Base-by-base conservation (phyloP, 1,139 yeast species). In the Hemisphaericaspora subhashii region DNA sequence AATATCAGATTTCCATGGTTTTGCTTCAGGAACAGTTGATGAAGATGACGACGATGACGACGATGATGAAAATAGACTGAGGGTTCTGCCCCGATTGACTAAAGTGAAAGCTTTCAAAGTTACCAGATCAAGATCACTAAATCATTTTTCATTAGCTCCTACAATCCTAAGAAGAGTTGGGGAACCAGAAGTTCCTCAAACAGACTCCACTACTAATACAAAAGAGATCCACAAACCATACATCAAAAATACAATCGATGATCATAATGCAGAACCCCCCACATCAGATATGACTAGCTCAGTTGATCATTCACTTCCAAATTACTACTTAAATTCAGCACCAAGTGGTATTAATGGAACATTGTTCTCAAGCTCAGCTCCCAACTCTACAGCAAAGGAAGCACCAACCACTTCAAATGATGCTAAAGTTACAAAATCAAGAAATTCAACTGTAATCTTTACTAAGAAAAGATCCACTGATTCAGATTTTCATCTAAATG, bases 371-470 rank as follows among this genome's bases (percentile, higher is more conserved):
- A 17, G 24, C 7, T 28, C 25, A 10, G n/a, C 21, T 14, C 20
- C 12, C n/a, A 13, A 15, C 13, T 16, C 28, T 2, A 8, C 21
- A 10, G 22, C 12, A 5, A 31, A 22, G 13, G 12, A 14, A 8
- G 23, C 20, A 18, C 11, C 28, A 17, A 15, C 5, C n/a, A 4
- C 7, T 27, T 3, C 14, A 22, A 14, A 14, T 11, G 22, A 7
- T 10, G 20, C 12, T 23, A 24, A 17, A n/a, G 12, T n/a, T 13
- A 12, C 28, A 5, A 30, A 17, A 10, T 37, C 44, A n/a, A 37
- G 52, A 35, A 35, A 43, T 38, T 42, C 53, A 9, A 49, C 55
- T 4, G 51, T 50, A 5, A 42, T 53, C 23, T 43, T 39, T 26
- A 38, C 44, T 9, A 41, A 41, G 18, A 42, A 40, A 36, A 35